Evolutionary conservation across 2,329 filamentous ascomycete species (phyloP), one percentile per base, ranked within the genome.

Genomic region (Xylariaceae sp.): DNA sequence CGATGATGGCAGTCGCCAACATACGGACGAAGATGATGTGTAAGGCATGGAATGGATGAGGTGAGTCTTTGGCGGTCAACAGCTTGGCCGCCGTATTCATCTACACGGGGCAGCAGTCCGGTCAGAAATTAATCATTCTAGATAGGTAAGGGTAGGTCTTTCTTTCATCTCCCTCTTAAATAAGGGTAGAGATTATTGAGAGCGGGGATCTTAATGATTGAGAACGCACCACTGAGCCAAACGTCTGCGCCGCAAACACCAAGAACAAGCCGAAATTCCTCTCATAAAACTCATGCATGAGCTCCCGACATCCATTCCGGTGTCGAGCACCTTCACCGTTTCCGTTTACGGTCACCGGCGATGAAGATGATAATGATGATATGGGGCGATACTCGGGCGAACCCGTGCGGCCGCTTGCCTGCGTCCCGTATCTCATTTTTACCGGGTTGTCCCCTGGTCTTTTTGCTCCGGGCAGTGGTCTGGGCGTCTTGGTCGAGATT

Each of bases 21-120:
- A 75, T 75, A 41, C 73, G 70, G 0, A 75, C 71, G 46, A 74
- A 74, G 19, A 75, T 74, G 43, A 75, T 71, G 39, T 75, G 72
- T 50, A 75, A 46, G 3, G 73, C 72, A 46, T 74, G 72, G 34
- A 74, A 72, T 54, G 68, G 71, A 47, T 65, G 67, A 2, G 55
- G 7, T 61, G 66, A 3, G 61, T 73, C 55, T 57, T 54, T 47
- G 6, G 58, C 56, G 4, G 64, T 71, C 1, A 74, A 48, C 0
- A 74, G 57, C 3, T 73, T 67, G 0, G 72, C 72, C 11, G 73
- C 71, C 64, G 71, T 73, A 1, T 67, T 68, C 68, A 74, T 75
- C 72, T 75, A 43, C 26, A 27, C 51, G 52, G 6, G 12, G 27
- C 6, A 50, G 42, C 49, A 57, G 57, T 59, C 48, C 56, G 19